These are phyloP conservation scores for Verticillium nubilum DNA, from an alignment of 2,329 filamentous ascomycete species.

Conservation along the genomic window DNA sequence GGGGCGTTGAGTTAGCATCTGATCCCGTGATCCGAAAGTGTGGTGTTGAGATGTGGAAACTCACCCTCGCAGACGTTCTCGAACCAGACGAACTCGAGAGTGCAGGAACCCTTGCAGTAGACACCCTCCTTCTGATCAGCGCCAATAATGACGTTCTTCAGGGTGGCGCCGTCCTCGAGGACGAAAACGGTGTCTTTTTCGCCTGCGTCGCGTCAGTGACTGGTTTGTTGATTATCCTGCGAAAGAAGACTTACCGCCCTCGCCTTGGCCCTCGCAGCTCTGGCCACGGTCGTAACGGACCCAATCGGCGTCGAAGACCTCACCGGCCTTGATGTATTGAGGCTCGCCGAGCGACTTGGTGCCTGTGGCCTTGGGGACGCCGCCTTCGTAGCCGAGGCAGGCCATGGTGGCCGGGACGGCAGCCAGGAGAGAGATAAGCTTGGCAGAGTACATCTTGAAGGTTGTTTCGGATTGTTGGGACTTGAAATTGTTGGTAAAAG, in stretches of 20 bases:
- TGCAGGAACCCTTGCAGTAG: slow-evolving; percentile 38
- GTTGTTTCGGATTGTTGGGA: background rate
- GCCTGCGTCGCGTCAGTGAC: background rate
- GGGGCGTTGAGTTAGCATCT: background rate
- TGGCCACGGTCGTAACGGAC: slow-evolving; percentile 29
- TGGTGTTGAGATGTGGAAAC: slow-evolving; percentile 19
- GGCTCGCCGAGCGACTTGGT: slow-evolving; percentile 8
- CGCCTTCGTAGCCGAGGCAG: slow-evolving; percentile 24
- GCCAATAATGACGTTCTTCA: slow-evolving; percentile 40
- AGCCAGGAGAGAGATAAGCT: slow-evolving; percentile 11
- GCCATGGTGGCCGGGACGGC: slow-evolving; percentile 22
- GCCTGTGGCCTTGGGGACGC: slow-evolving; percentile 19
- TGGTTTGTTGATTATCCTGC: background rate
- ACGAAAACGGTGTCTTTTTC: slow-evolving; percentile 33
- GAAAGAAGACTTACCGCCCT: slow-evolving; percentile 26
- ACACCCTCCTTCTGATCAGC: slow-evolving; percentile 37
- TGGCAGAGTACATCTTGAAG: background rate
- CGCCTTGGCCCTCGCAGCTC: slow-evolving; percentile 33
- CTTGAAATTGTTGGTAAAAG: background rate
- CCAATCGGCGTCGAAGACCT: slow-evolving; percentile 11
- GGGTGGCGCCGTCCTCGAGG: slow-evolving; percentile 32
- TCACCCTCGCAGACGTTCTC: slow-evolving; percentile 38
- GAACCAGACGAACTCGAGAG: slow-evolving; percentile 37
- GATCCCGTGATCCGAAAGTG: too few relatives aligned
- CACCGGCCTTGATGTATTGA: slow-evolving; percentile 5